These are phyloP conservation scores for Aureoboletus auriporus DNA, from an alignment of 768 basidiomycete genomes.

Conservation along the genomic window DNA sequence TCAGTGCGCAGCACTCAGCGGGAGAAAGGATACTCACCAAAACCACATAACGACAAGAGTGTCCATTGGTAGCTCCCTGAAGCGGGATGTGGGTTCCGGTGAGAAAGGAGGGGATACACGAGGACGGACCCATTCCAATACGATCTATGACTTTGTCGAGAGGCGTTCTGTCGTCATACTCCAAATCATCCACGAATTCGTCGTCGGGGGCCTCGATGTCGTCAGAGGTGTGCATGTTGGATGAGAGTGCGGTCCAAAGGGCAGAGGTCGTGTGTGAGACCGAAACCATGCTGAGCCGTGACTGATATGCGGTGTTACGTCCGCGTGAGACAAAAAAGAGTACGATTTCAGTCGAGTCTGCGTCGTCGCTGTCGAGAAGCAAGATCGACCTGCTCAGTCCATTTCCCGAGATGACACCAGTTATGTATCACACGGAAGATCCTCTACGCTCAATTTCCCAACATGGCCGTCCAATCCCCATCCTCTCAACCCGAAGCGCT, in stretches of 20 bases:
- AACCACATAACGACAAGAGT: conserved; percentile 78
- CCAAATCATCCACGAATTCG: conserved; percentile 18
- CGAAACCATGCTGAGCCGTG: no score
- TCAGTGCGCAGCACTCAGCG: background rate
- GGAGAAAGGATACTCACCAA: conserved; percentile 51
- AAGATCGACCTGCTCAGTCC: no score
- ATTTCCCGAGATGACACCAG: background rate
- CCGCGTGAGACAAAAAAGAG: no score
- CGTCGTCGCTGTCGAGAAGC: no score
- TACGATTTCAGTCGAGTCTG: no score
- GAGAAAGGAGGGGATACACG: background rate
- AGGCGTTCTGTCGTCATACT: conserved; percentile 47
- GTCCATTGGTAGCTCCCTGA: conserved; percentile 78
- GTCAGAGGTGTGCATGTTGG: conserved; percentile 33
- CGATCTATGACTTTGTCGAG: conserved; percentile 86
- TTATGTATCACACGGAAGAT: conserved; percentile 34
- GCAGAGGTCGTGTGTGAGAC: conserved; percentile 38
- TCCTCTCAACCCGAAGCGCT: background rate
- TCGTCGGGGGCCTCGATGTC: conserved; percentile 25
- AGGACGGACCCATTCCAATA: conserved; percentile 77
- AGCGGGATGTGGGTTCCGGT: no score
- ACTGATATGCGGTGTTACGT: no score
- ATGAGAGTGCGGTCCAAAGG: conserved; percentile 40
- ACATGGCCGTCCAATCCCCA: conserved; percentile 65
- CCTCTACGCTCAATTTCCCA: conserved; percentile 45